These are phyloP conservation scores for Neospermospora avenae DNA, from an alignment of 2,329 filamentous ascomycete genomes.

Conservation along the genomic window DNA sequence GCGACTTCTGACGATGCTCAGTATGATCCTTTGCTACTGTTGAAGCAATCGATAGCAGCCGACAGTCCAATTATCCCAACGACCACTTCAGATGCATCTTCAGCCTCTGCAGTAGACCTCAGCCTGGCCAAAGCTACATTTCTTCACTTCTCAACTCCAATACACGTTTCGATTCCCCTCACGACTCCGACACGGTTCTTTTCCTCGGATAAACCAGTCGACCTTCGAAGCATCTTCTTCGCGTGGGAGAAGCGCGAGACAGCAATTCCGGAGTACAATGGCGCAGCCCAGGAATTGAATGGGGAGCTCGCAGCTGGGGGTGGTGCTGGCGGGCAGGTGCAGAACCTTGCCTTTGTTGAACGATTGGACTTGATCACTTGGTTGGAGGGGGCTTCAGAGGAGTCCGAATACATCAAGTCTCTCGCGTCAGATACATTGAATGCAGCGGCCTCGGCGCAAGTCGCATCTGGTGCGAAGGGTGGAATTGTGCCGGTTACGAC, in stretches of 20 bases:
- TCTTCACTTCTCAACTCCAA: constrained; percentile 66
- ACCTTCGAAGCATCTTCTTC: constrained; percentile 93
- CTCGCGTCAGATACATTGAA: constrained; percentile 59
- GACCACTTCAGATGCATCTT: constrained; percentile 62
- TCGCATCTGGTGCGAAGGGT: constrained; percentile 44
- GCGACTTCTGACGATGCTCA: constrained; percentile 48
- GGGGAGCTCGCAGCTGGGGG: constrained; percentile 58
- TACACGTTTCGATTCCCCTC: constrained; percentile 63
- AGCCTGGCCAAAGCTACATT: constrained; percentile 74
- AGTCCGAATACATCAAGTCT: constrained; percentile 90
- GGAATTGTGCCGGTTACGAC: constrained; percentile 38
- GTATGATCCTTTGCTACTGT: constrained; percentile 75
- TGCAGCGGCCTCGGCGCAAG: constrained; percentile 45
- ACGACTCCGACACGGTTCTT: constrained; percentile 80
- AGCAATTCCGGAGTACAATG: constrained; percentile 87
- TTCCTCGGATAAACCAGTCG: constrained; percentile 69
- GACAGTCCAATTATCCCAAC: constrained; percentile 69
- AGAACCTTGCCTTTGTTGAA: constrained; percentile 89
- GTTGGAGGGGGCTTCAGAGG: constrained; percentile 84
- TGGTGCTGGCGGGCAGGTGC: constrained; percentile 64
- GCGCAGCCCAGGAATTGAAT: constrained; percentile 75
- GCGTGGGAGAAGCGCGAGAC: constrained; percentile 93
- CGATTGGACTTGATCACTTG: constrained; percentile 88
- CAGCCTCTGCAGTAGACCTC: constrained; percentile 52
- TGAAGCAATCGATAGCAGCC: constrained; percentile 78